Base-by-base conservation (phyloP, 192 early-diverging fungal genomes). In the Oehlia diaphana region DNA sequence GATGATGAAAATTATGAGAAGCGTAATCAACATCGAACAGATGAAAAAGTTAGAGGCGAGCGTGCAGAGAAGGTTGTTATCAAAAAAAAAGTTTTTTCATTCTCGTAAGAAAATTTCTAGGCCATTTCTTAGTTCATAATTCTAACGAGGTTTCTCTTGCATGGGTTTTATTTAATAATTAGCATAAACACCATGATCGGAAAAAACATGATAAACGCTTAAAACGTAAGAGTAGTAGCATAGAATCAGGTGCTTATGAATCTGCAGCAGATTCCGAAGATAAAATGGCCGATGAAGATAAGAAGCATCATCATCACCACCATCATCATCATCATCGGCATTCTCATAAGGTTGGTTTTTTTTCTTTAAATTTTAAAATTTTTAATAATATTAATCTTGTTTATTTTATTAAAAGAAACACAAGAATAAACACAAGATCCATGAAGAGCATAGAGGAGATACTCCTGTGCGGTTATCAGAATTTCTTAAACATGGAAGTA, bases 401-500 rank as follows among this genome's bases (percentile, higher is more conserved):
- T 4, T 31, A 31, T 31, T 31, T 31, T 31, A 68, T 26, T 9
- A 12, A 37, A 61, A 35, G 8, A 50, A 70, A 72, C 42, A 79
- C 13, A 42, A 79, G 16, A 13, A 62, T 63, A 72, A 72, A 37
- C 37, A 72, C 42, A 72, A 79, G 42, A 13, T 69, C 12, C 69
- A 69, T 31, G 69, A 72, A 44, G 44, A 66, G 6, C 76, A 63
- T 42, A 58, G 63, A n/a, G 58, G 77, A 62, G 74, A 74, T 37
- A 69, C 81, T 8, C 63, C 71, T 21, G 47, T 33, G 3, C 66
- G 72, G 5, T 31, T 76, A 35, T 44, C 76, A 35, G 67, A 70
- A 19, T 81, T 66, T 42, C 80, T 77, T 35, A 66, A 50, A 23
- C 65, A 39, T 53, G 49, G 68, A 72, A 65, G 70, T 72, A 70